Evolutionary conservation across 352 stramenopile genomes (phyloP), one percentile per base, ranked within the genome.

Genomic region (Pythium volutum): DNA sequence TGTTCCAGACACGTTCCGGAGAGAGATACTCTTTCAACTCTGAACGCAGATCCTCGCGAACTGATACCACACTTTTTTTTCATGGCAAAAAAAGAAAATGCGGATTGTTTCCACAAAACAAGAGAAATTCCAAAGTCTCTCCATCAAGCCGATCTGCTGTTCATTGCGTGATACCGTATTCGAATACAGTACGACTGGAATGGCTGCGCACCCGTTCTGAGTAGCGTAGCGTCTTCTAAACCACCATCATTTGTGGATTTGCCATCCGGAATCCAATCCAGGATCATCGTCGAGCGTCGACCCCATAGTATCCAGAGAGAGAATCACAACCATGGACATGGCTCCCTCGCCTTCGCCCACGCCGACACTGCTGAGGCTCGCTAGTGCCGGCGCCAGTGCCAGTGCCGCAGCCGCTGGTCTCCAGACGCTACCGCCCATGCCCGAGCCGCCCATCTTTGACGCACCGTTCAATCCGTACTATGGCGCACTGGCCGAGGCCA

Each of bases 381-480:
- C 42, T 25, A 50, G 38, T 27, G 36, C 34, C 25, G 48, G 38
- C 38, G 36, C 34, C 25, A 64, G 45, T 11, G 56, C 36, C 18
- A 18, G n/a, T 29, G 27, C 50, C n/a, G 31, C 31, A 3, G 42
- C 59, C 16, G 41, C 59, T 2, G 39, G 41, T 0, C 33, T 66
- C 4, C 22, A 59, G 45, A 59, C 59, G 8, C 46, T 70, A 15
- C 64, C 64, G 11, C 43, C 47, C 11, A 43, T 70, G 49, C 64
- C 64, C 18, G 43, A 66, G 51, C 57, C 64, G 16, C 64, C 64
- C 18, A 66, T 66, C 51, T 70, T 70, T 38, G 56, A 66, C 38
- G 56, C 57, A 20, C 64, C 64, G 34, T 66, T 62, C 36, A 65
- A 70, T 15, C 56, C 64, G 25, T 70, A 65, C 64, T 57, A 65